Evolutionary conservation across 257 asterid species (phyloP).

Genomic region (Solanum peruvianum): DNA sequence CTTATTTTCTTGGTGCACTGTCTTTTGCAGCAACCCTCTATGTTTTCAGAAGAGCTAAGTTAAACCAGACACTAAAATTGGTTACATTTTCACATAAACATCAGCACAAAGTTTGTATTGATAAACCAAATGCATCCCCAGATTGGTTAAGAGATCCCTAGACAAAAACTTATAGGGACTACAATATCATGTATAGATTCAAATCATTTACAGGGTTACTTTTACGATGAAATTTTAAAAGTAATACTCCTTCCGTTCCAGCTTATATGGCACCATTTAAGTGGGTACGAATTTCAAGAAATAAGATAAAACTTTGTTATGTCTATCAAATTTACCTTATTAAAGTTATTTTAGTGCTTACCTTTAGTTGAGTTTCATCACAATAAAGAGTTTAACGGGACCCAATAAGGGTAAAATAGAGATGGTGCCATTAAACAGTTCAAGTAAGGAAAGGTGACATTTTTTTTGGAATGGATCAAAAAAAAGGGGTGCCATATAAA

Average conservation of each 20-base stretch:
- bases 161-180: neutral
- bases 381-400: no score
- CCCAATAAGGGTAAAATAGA: no score
- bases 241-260: neutral
- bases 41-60: neutral
- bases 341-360: neutral
- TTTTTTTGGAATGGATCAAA: no score
- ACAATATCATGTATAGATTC: neutral
- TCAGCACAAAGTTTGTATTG: neutral
- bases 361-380: neutral
- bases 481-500: no score
- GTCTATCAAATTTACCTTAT: neutral
- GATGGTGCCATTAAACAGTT: no score
- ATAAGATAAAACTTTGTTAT: neutral
- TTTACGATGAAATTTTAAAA: neutral
- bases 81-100: neutral
- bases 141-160: neutral
- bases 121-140: neutral
- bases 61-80: neutral
- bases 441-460: no score
- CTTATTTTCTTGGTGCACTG: neutral
- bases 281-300: neutral
- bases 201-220: neutral
- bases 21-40: neutral
- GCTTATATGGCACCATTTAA: no score